Percentiles rank a stretch among this genome's conserved stretches.
These are phyloP conservation scores for Alnus glutinosa DNA, from an alignment of 306 rosid species.

Conservation along the genomic window DNA sequence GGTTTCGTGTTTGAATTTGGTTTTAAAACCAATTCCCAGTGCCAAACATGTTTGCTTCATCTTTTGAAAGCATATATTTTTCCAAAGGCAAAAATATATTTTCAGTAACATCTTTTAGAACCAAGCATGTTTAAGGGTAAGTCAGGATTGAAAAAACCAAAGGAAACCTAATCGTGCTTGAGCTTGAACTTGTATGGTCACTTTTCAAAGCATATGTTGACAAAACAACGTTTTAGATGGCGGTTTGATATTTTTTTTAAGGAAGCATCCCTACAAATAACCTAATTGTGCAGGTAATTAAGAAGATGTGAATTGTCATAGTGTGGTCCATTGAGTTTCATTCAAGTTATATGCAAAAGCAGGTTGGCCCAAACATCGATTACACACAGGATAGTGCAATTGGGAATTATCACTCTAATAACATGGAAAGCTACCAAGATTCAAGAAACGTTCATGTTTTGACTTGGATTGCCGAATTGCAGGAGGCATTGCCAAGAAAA, in stretches of 20 bases:
- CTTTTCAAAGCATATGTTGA: not conserved
- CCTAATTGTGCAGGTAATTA: not conserved
- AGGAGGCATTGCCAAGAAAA: not conserved
- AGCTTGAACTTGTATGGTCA: not conserved
- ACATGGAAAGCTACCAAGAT: not conserved
- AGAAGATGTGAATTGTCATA: not conserved
- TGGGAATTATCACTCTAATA: too few relatives aligned
- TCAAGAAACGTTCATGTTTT: not conserved
- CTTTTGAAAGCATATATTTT: too few relatives aligned
- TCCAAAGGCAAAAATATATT: too few relatives aligned
- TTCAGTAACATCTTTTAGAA: too few relatives aligned
- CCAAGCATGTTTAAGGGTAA: not conserved
- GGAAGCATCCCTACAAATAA: not conserved
- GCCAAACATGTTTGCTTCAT: too few relatives aligned
- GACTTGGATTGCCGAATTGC: not conserved
- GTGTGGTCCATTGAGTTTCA: not conserved
- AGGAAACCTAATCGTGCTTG: not conserved
- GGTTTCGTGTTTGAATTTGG: too few relatives aligned
- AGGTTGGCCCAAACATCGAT: too few relatives aligned
- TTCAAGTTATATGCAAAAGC: not conserved
- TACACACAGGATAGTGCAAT: too few relatives aligned
- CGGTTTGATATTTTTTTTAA: not conserved
- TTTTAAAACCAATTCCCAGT: too few relatives aligned
- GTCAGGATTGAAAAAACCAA: not conserved
- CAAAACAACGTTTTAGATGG: not conserved